These are phyloP conservation scores for Zygoascus hellenicus DNA, from an alignment of 1,139 yeast species.

Conservation along the genomic window DNA sequence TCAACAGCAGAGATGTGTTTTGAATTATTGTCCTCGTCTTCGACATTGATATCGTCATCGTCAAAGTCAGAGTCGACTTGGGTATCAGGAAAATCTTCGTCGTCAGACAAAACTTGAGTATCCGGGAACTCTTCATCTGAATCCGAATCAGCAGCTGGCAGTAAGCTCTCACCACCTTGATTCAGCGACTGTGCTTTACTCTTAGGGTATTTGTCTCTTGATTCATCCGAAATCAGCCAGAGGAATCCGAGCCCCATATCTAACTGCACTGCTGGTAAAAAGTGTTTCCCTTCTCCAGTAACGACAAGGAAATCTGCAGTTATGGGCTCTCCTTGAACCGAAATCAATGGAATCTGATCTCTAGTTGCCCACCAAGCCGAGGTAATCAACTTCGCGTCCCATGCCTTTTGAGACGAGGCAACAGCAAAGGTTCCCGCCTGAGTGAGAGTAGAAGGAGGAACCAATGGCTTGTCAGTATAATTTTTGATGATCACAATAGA, in stretches of 20 bases:
- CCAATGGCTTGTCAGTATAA: slow-evolving; percentile 45
- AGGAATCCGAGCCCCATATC: slow-evolving; percentile 86
- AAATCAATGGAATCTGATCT: slow-evolving; percentile 59
- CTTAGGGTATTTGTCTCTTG: slow-evolving; percentile 38
- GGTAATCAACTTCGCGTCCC: slow-evolving; percentile 78
- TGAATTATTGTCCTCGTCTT: slow-evolving; percentile 7
- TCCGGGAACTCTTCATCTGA: slow-evolving; percentile 26
- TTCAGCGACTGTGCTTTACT: slow-evolving; percentile 11
- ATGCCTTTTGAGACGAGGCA: slow-evolving; percentile 70
- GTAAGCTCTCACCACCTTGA: background rate
- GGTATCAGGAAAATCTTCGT: slow-evolving; percentile 23
- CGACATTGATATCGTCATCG: slow-evolving; percentile 10
- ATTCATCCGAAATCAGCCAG: slow-evolving; percentile 61
- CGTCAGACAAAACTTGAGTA: slow-evolving; percentile 22
- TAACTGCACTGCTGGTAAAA: slow-evolving; percentile 73
- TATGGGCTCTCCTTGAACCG: slow-evolving; percentile 56
- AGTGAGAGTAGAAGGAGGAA: slow-evolving; percentile 79
- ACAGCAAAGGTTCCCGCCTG: slow-evolving; percentile 88
- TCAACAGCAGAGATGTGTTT: slow-evolving; percentile 5
- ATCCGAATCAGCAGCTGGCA: slow-evolving; percentile 9
- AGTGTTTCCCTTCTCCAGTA: slow-evolving; percentile 50
- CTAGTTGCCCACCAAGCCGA: slow-evolving; percentile 83
- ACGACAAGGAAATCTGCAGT: slow-evolving; percentile 59
- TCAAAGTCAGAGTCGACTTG: slow-evolving; percentile 19
- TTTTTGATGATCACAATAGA: slow-evolving; percentile 75